phyloP scores from a whole-genome alignment of 164 flowering plant genomes.

The Liquidambar formosana region DNA sequence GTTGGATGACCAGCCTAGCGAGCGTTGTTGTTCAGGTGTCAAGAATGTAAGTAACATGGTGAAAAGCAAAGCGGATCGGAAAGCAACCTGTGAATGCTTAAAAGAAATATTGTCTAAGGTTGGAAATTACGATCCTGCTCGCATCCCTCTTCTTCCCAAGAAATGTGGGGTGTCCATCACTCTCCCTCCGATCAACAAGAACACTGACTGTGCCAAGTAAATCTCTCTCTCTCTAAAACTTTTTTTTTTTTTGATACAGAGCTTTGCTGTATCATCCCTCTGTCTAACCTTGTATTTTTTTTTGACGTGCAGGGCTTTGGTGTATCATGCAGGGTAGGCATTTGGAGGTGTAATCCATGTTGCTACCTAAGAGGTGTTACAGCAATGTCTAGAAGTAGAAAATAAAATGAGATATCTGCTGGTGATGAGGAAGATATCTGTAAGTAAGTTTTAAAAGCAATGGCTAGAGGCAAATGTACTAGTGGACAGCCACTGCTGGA shows the following conservation, averaged over 20 bases:
- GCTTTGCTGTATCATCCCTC: neutral
- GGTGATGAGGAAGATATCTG: too few species aligned
- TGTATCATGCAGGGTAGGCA: too few species aligned
- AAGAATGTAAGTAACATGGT: neutral
- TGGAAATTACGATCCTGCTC: conserved; percentile 17
- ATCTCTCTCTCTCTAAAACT: neutral
- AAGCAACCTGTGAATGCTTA: conserved; percentile 31
- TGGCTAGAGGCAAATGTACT: too few species aligned
- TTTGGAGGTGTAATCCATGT: too few species aligned
- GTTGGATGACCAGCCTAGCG: conserved; percentile 20
- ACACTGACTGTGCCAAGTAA: conserved; percentile 30
- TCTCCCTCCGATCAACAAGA: conserved; percentile 21
- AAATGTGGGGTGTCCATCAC: conserved; percentile 14
- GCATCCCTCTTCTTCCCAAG: conserved; percentile 18
- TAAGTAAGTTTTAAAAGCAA: too few species aligned
- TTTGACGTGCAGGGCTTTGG: neutral
- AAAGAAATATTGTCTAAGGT: conserved; percentile 6
- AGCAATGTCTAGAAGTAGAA: too few species aligned
- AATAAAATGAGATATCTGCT: too few species aligned
- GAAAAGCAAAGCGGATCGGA: conserved; percentile 10
- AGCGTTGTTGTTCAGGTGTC: conserved; percentile 35
- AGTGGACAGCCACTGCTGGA: too few species aligned
- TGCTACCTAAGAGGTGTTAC: too few species aligned
- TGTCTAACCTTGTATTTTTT: neutral
- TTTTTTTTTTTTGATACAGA: neutral